These are phyloP conservation scores for Syzygium grande DNA, from an alignment of 345 rosid genomes.

Conservation along the genomic window DNA sequence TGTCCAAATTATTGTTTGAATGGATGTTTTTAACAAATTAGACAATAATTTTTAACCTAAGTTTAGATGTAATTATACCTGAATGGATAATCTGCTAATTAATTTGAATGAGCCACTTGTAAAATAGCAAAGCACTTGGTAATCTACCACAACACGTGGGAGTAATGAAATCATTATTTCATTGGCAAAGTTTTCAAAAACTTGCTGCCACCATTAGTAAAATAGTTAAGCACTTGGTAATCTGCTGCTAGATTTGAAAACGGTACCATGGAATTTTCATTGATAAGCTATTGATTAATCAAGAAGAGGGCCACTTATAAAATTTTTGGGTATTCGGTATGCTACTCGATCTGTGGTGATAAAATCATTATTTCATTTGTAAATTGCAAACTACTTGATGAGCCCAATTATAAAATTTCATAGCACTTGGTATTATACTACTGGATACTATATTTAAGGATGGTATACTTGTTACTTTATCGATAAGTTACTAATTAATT, in stretches of 20 bases:
- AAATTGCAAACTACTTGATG: neutral
- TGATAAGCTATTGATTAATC: neutral
- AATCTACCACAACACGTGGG: neutral
- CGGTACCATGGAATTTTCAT: neutral
- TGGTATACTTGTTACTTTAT: no score
- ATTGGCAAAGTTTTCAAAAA: no score
- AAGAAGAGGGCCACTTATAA: neutral
- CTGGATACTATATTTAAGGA: neutral
- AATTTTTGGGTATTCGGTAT: neutral
- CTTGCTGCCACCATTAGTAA: no score
- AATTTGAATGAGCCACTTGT: neutral
- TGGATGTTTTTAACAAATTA: no score
- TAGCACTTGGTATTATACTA: neutral
- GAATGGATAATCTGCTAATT: neutral
- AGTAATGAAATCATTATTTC: no score
- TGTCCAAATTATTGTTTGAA: no score
- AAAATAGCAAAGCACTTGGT: neutral
- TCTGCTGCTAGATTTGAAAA: neutral
- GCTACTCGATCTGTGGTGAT: neutral
- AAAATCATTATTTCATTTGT: neutral
- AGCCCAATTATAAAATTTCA: neutral
- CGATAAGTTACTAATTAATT: no score
- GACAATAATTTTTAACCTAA: no score
- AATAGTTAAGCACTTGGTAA: neutral
- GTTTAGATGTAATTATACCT: neutral